Base-by-base conservation (phyloP, 2,329 filamentous ascomycete genomes). In the Cladosporium sp. region DNA sequence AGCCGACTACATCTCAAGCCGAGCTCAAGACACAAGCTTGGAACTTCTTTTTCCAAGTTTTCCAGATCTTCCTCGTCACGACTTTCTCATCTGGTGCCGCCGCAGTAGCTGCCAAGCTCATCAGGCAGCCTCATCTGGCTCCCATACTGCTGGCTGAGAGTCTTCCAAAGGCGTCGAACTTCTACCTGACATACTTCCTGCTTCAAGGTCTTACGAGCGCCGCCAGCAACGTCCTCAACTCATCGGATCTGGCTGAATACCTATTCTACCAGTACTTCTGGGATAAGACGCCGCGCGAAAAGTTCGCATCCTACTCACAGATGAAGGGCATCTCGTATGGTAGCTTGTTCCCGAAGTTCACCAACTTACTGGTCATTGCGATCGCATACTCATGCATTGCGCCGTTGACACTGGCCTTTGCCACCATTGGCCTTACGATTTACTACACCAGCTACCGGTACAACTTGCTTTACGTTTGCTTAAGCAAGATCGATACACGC, bases 371-470 rank as follows among this genome's bases (percentile, higher is more conserved):
- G 16, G 73, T 78, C 46, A 79, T 79, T 54, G 80, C 80, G 11
- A 77, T 83, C 36, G 79, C 76, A 30, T 83, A 84, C 69, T 78
- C 81, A 5, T 80, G 79, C 70, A 82, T 84, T 63, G 81, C 82
- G 10, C 81, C 81, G 3, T 70, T 84, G 3, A 78, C 83, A 7
- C 72, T 83, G 1, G 79, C 79, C 43, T 83, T 84, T 67, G 77
- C 79, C 5, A 75, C 76, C 7, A 70, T 82, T 16, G 80, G 81
- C 18, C 73, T 83, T 30, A 71, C 70, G 34, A 74, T 83, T 8
- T 77, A 82, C 66, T 83, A 83, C 71, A 67, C 82, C 49, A 80
- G 78, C 60, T 83, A 80, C 72, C 78, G 80, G 21, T 83, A 84
- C 75, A 82, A 81, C 66, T 76, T 83, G 68, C 76, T 83, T 13